Evolutionary conservation across 2,329 filamentous ascomycete species (phyloP), one percentile per base, ranked within the genome.

Genomic region (Phyllosticta ampelicida): DNA sequence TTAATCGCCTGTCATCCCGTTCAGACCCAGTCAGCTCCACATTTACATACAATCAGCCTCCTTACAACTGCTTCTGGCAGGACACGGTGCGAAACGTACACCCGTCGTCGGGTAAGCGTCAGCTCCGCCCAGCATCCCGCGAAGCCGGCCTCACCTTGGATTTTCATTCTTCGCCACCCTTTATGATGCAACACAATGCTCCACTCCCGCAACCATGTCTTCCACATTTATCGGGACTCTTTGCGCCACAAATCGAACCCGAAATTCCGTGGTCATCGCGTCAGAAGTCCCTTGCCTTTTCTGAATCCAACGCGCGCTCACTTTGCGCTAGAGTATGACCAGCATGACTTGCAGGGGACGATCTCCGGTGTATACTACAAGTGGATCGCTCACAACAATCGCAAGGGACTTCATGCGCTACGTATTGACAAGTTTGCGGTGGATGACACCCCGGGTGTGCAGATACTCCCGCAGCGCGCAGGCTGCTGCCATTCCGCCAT

Each of bases 281-380:
- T 69, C 49, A 61, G 61, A 23, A 78, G 78, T 0, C 75, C 78
- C 9, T 61, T 80, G 20, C 59, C 66, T 1, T 79, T 77, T 62
- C 67, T 80, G 49, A 80, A 81, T 61, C 78, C 79, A 4, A 82
- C 79, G 1, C 66, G 65, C 56, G 75, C 75, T 5, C 67, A 68
- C 53, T 72, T 71, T 61, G 59, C 63, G 9, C 64, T 63, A 8
- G 53, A 53, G 13, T 36, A 51, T 36, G 58, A 57, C 23, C 23
- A 36, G 9, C 16, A 23, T 26, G 9, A 56, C 21, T 16, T 16
- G 16, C 54, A 58, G 21, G 21, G 19, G 48, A 21, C 59, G 9
- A 30, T 44, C 1, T 51, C 54, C 23, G 28, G 26, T 9, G 29
- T 61, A n/a, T 29, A 23, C 9, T 72, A 62, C 62, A 71, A 71